A percentile compares a stretch with the other conserved stretches of the same genome.
Evolutionary conservation across 2,329 filamentous ascomycete genomes (phyloP).

Genomic region (Pseudogymnoascus sp.): DNA sequence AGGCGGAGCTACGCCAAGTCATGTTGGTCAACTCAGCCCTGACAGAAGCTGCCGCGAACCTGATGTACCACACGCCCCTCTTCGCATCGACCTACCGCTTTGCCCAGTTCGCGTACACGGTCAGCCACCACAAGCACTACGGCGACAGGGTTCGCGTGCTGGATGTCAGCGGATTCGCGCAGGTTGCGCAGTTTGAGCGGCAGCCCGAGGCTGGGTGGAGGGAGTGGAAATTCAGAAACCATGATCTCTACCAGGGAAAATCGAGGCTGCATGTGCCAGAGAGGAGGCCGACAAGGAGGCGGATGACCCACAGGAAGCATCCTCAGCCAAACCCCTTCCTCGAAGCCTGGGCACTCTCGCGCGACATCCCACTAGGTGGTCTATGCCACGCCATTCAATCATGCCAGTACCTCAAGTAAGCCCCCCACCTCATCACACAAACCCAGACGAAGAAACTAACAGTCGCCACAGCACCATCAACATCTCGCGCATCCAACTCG

Average conservation of each 20-base stretch:
- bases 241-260: slow-evolving; percentile 9
- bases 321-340: slow-evolving; percentile 17
- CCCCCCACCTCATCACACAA: background rate
- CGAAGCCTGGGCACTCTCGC: slow-evolving; percentile 11
- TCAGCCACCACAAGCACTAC: slow-evolving; percentile 14
- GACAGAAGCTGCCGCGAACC: slow-evolving; percentile 13
- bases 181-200: slow-evolving; percentile 8
- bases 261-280: background rate
- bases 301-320: slow-evolving; percentile 11
- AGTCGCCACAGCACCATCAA: slow-evolving; percentile 12
- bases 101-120: slow-evolving; percentile 19
- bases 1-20: slow-evolving; percentile 13
- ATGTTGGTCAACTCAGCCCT: slow-evolving; percentile 16
- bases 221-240: slow-evolving; percentile 19
- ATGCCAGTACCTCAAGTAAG: slow-evolving; percentile 14
- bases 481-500: slow-evolving; percentile 16
- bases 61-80: slow-evolving; percentile 15
- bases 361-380: slow-evolving; percentile 19
- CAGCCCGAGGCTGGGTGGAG: slow-evolving; percentile 17
- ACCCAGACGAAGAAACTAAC: slow-evolving; percentile 1
- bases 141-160: slow-evolving; percentile 16
- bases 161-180: slow-evolving; percentile 17
- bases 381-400: slow-evolving; percentile 19
- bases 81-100: slow-evolving; percentile 21
- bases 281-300: background rate